These are phyloP conservation scores for Geotrichum siamense DNA, from an alignment of 1,139 yeast genomes.

Conservation along the genomic window DNA sequence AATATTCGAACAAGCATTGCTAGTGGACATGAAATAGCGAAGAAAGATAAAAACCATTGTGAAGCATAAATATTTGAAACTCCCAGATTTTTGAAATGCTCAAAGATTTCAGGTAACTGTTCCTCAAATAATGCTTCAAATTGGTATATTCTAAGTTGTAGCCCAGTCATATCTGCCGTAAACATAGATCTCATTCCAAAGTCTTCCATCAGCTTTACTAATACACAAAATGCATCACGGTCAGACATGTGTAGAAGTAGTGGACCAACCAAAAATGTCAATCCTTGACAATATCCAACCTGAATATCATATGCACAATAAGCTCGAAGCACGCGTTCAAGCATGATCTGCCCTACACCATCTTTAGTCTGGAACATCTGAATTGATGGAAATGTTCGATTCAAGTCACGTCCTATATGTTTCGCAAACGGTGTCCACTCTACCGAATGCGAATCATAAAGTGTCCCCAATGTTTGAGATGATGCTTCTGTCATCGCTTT, in stretches of 20 bases:
- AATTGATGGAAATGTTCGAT: conserved; percentile 56
- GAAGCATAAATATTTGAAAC: conserved; percentile 34
- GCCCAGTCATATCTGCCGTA: conserved; percentile 50
- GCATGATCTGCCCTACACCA: conserved; percentile 41
- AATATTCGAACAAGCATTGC: conserved; percentile 46
- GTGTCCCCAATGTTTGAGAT: conserved; percentile 32
- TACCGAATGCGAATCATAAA: conserved; percentile 37
- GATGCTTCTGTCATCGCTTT: conserved; percentile 33
- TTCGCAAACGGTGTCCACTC: conserved; percentile 43
- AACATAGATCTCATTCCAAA: conserved; percentile 56
- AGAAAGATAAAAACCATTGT: conserved; percentile 65
- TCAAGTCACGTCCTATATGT: conserved; percentile 56
- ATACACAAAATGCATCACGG: conserved; percentile 46
- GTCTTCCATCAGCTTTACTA: conserved; percentile 55
- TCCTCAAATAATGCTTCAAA: conserved; percentile 42
- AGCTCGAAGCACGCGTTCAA: conserved; percentile 56
- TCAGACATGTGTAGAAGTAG: conserved; percentile 48
- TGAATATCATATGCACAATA: conserved; percentile 62
- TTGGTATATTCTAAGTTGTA: conserved; percentile 48
- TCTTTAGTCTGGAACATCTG: conserved; percentile 43
- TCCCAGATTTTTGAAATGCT: conserved; percentile 40
- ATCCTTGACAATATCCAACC: conserved; percentile 67
- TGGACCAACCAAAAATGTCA: conserved; percentile 62
- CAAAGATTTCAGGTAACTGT: conserved; percentile 40
- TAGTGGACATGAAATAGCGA: conserved; percentile 54